These are phyloP conservation scores for Quercus robur DNA, from an alignment of 306 rosid genomes.

Conservation along the genomic window DNA sequence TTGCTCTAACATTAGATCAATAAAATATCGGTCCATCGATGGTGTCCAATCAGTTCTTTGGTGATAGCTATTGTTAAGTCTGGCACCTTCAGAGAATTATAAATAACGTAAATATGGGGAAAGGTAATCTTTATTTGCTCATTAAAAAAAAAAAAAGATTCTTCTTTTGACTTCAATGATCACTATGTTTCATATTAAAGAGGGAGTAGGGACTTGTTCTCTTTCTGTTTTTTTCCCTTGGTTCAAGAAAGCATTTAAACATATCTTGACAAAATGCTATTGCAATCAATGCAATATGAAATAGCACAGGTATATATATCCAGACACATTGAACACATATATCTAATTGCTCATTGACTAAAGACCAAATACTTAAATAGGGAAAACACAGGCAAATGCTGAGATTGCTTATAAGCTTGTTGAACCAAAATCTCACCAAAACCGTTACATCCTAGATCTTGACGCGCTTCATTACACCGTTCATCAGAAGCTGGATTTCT, in stretches of 20 bases:
- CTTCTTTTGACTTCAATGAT: slow-evolving; percentile 3
- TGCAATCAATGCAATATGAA: not conserved
- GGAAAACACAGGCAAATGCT: not conserved
- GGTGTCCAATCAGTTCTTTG: slow-evolving; percentile 11
- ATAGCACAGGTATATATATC: not conserved
- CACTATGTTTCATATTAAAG: not conserved
- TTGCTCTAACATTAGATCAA: slow-evolving; percentile 18
- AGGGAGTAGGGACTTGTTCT: not conserved
- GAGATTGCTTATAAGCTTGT: not conserved
- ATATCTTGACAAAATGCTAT: not conserved
- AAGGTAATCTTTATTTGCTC: not conserved
- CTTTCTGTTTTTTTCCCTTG: not conserved
- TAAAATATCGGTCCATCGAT: slow-evolving; percentile 31
- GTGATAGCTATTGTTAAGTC: slow-evolving; percentile 19
- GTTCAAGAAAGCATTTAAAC: not conserved
- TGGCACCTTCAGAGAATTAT: slow-evolving; percentile 30
- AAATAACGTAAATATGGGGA: not conserved
- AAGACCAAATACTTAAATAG: not conserved
- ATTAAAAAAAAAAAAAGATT: slow-evolving; percentile 9
- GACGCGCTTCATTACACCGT: slow-evolving; percentile 12
- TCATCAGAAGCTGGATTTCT: not conserved
- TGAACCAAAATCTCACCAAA: slow-evolving; percentile 24
- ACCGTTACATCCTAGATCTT: slow-evolving; percentile 18
- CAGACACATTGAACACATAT: not conserved
- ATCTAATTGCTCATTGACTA: not conserved